Evolutionary conservation across 306 rosid species (phyloP).

Genomic region (Quercus parvula): DNA sequence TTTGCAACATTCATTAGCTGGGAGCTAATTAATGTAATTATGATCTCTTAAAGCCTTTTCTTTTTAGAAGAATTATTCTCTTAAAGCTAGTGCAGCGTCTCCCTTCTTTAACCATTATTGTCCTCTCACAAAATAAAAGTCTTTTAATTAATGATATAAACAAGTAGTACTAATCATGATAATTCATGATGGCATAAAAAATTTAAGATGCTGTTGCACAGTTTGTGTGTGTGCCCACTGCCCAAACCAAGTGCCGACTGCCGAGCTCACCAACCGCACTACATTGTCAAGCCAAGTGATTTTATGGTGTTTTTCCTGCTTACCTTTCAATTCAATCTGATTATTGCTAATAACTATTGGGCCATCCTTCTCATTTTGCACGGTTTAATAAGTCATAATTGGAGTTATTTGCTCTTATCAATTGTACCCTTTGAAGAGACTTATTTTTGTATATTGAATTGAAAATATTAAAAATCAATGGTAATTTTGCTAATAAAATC

Average conservation of each 20-base stretch:
- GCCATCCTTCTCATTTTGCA: too few relatives aligned
- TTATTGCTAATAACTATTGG: neutral
- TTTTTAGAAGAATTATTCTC: neutral
- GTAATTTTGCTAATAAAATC: too few relatives aligned
- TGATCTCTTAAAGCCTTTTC: neutral
- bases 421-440: too few relatives aligned
- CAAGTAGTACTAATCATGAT: neutral
- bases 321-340: neutral
- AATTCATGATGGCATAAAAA: neutral
- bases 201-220: neutral
- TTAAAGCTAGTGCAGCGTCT: neutral
- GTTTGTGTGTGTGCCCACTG: neutral
- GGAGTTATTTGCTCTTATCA: too few relatives aligned
- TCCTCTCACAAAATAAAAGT: constrained; percentile 8
- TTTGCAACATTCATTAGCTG: neutral
- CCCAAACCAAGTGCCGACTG: neutral
- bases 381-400: too few relatives aligned
- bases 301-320: neutral
- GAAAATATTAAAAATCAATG: too few relatives aligned
- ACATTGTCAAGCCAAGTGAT: neutral
- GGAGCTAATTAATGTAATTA: neutral
- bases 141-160: neutral
- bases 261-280: neutral
- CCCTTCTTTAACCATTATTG: constrained; percentile 16
- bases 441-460: too few relatives aligned